These are phyloP conservation scores for Talaromyces atroroseus DNA, from an alignment of 2,329 filamentous ascomycete genomes.

Conservation along the genomic window DNA sequence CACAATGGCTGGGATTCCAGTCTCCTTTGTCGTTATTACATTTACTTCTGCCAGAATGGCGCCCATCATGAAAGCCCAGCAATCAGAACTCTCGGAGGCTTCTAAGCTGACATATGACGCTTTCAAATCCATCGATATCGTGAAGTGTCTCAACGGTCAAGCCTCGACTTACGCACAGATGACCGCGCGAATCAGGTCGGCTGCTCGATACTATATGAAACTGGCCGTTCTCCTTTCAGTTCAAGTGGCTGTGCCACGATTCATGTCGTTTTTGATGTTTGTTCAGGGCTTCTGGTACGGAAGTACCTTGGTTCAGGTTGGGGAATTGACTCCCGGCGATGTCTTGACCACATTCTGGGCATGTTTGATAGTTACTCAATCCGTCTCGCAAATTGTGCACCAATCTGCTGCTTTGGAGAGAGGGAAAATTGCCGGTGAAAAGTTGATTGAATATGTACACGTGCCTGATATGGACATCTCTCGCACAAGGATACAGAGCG, in stretches of 20 bases:
- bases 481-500: slow-evolving; percentile 18
- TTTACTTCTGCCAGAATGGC: slow-evolving; percentile 59
- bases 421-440: slow-evolving; percentile 66
- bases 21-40: slow-evolving; percentile 58
- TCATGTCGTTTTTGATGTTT: slow-evolving; percentile 74
- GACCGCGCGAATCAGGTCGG: slow-evolving; percentile 48
- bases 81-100: slow-evolving; percentile 60
- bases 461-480: slow-evolving; percentile 19
- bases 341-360: slow-evolving; percentile 83
- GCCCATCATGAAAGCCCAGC: slow-evolving; percentile 63
- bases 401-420: slow-evolving; percentile 74
- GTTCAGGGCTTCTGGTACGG: slow-evolving; percentile 90
- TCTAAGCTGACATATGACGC: slow-evolving; percentile 67
- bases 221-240: slow-evolving; percentile 65
- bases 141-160: slow-evolving; percentile 80
- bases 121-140: slow-evolving; percentile 69
- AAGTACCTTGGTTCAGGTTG: slow-evolving; percentile 59
- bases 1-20: slow-evolving; percentile 65
- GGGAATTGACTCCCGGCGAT: slow-evolving; percentile 55
- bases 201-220: slow-evolving; percentile 58
- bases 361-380: slow-evolving; percentile 68
- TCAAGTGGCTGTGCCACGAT: slow-evolving; percentile 67
- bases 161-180: slow-evolving; percentile 66
- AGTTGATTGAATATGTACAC: slow-evolving; percentile 48
- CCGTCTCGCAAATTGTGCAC: slow-evolving; percentile 67